Base-by-base conservation (phyloP, 495 filamentous ascomycete species). In the Annulohypoxylon moriforme region DNA sequence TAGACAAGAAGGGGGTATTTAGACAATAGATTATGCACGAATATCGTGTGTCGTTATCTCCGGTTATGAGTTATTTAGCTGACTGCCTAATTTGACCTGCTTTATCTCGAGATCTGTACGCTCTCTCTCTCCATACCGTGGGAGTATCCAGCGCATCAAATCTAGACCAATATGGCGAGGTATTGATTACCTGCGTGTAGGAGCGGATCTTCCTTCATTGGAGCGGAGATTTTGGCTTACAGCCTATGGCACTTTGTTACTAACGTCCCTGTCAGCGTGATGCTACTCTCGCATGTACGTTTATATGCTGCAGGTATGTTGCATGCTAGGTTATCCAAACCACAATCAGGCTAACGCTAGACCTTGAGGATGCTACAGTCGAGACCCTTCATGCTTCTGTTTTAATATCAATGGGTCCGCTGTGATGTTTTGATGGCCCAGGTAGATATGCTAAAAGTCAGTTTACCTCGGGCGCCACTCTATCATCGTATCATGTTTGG, bases 1-100 rank as follows among this genome's bases (percentile, higher is more conserved):
- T 53, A 33, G 27, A 53, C 27, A n/a, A 18, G 14, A 53, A 33
- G 29, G 50, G 16, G n/a, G 27, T n/a, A 53, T 53, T n/a, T 25
- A 53, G 25, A 16, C 50, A 53, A 33, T 53, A 33, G 50, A 53
- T 53, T 53, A 53, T 53, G 50, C 29, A 53, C 14, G 50, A 53
- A 33, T 53, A 20, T 42, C 25, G 47, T 13, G 20, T 50, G 22
- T 8, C 14, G 22, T 24, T 25, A 50, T 25, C 47, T 50, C 47
- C 22, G 9, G 6, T 14, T 27, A 27, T 50, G 47, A 50, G 47
- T n/a, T 50, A 50, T 50, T 50, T 50, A 50, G 47, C 47, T 50
- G 47, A 50, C 47, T 50, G 47, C 47, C 47, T 50, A 50, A 50
- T 50, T 50, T 14, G 47, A 50, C 22, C 10, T 50, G 47, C 47